Conservation (phyloP, 2,329 filamentous ascomycete genomes). For the Tolypocladium ovalisporum region DNA sequence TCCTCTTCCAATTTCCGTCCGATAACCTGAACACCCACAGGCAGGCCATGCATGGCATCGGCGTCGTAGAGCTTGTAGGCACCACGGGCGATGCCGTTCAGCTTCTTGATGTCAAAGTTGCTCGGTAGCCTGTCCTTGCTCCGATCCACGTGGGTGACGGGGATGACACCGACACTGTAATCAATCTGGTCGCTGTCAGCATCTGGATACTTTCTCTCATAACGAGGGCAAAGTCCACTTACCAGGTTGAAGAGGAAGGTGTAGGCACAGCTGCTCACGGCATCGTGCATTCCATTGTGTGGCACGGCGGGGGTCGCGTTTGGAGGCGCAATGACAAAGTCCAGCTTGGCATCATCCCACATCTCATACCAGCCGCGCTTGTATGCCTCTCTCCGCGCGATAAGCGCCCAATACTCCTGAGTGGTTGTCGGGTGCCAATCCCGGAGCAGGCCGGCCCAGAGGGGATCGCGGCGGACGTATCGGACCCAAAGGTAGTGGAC, state of each 20-base stretch:
- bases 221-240: constrained; percentile 17
- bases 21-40: constrained; percentile 77
- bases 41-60: constrained; percentile 72
- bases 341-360: constrained; percentile 64
- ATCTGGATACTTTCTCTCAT: not conserved
- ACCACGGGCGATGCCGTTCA: constrained; percentile 72
- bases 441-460: constrained; percentile 69
- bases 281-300: constrained; percentile 76
- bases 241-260: constrained; percentile 88
- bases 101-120: constrained; percentile 46
- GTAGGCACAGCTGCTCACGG: constrained; percentile 79
- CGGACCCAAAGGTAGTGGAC: constrained; percentile 86
- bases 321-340: constrained; percentile 72
- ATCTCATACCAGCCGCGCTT: constrained; percentile 72
- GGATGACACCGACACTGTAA: constrained; percentile 73
- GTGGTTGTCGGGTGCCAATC: constrained; percentile 65
- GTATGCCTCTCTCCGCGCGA: constrained; percentile 66
- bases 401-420: constrained; percentile 73
- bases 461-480: constrained; percentile 62
- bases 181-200: constrained; percentile 49
- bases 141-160: constrained; percentile 74
- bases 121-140: constrained; percentile 53
- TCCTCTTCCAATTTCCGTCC: constrained; percentile 75
- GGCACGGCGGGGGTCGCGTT: constrained; percentile 87
- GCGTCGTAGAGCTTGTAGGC: constrained; percentile 84